A percentile compares a stretch with the other conserved stretches of the same genome.
Evolutionary conservation across 352 stramenopile species (phyloP).

Genomic region (Globisporangium takayamanum): DNA sequence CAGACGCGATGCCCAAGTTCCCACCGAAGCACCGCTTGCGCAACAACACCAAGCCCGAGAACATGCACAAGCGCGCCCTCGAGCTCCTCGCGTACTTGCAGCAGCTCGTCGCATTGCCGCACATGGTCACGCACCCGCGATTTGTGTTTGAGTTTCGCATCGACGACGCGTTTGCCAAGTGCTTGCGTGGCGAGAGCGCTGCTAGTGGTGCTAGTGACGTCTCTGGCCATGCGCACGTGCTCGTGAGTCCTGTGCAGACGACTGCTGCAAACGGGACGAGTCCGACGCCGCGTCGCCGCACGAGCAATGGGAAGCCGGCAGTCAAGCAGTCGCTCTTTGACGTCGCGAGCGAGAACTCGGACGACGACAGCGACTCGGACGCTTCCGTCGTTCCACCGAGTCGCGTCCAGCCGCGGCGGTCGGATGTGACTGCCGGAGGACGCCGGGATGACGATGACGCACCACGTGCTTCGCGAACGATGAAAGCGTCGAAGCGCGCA

Average conservation of each 20-base stretch:
- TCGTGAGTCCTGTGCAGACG: too few relatives aligned
- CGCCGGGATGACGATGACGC: too few relatives aligned
- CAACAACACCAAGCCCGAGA: constrained; percentile 79
- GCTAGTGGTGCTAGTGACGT: constrained; percentile 7
- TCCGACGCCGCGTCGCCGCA: too few relatives aligned
- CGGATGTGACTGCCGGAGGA: not conserved
- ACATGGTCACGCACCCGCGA: constrained; percentile 43
- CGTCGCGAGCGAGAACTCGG: constrained; percentile 33
- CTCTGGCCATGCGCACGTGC: not conserved
- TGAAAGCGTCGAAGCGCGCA: constrained; percentile 14
- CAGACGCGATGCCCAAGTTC: constrained; percentile 54
- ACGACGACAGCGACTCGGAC: constrained; percentile 54
- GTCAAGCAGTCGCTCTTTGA: constrained; percentile 37
- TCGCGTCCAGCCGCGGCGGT: constrained; percentile 9
- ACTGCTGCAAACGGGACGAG: too few relatives aligned
- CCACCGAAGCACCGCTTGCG: constrained; percentile 68
- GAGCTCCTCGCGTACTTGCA: constrained; percentile 75
- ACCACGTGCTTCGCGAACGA: constrained; percentile 4
- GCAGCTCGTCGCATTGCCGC: constrained; percentile 41
- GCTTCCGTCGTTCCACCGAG: constrained; percentile 9
- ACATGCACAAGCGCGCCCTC: constrained; percentile 80
- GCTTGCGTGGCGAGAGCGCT: not conserved
- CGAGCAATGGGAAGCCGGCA: constrained; percentile 7
- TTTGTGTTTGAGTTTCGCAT: constrained; percentile 70
- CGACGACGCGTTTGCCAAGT: constrained; percentile 30